Evolutionary conservation across 1,284 basidiomycete species (phyloP).

Genomic region (Ceratobasidium sp.): DNA sequence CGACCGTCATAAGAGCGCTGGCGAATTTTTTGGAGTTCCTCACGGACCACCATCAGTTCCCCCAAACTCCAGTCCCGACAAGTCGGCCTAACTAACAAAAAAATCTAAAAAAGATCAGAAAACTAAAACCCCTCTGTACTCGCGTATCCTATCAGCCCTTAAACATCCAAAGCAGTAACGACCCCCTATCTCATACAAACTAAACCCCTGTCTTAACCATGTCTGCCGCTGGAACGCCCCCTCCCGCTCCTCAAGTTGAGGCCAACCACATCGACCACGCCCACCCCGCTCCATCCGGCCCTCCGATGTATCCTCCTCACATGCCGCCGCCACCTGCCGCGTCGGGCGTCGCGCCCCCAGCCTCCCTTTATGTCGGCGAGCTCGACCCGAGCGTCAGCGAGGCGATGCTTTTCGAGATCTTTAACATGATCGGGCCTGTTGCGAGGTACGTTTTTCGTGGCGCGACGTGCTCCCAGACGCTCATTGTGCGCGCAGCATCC

Average conservation of each 20-base stretch:
- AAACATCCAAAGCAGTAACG: slow-evolving; percentile 47
- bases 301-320: slow-evolving; percentile 54
- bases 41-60: slow-evolving; percentile 43
- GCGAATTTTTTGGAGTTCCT: slow-evolving; percentile 29
- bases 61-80: slow-evolving; percentile 47
- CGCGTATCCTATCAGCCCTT: slow-evolving; percentile 37
- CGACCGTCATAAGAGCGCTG: slow-evolving; percentile 26
- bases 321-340: slow-evolving; percentile 67
- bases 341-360: slow-evolving; percentile 71
- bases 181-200: slow-evolving; percentile 41
- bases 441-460: slow-evolving; percentile 72
- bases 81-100: slow-evolving; percentile 47
- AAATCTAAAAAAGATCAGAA: slow-evolving; percentile 61
- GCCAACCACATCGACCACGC: slow-evolving; percentile 47
- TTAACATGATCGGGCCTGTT: slow-evolving; percentile 99
- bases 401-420: slow-evolving; percentile 99
- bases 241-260: slow-evolving; percentile 43
- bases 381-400: slow-evolving; percentile 98
- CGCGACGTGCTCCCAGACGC: slow-evolving; percentile 43
- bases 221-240: slow-evolving; percentile 47
- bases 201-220: slow-evolving; percentile 68
- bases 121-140: slow-evolving; percentile 59
- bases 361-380: slow-evolving; percentile 99
- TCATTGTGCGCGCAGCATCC: slow-evolving; percentile 74
- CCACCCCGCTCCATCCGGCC: slow-evolving; percentile 55